These are phyloP conservation scores for Xylariales sp. DNA, from an alignment of 2,329 filamentous ascomycete species.

Conservation along the genomic window DNA sequence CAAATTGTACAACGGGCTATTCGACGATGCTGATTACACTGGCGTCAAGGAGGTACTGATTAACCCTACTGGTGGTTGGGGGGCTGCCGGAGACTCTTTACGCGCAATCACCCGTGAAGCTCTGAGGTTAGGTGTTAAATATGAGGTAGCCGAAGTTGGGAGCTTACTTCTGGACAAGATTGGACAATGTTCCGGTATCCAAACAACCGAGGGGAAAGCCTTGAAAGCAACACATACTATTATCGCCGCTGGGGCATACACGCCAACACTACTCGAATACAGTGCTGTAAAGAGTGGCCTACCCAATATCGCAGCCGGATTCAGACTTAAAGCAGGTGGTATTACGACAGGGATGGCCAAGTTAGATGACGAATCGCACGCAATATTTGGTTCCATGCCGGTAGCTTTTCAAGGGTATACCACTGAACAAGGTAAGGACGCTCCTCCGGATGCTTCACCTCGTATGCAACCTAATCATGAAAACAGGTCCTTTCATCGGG, in stretches of 20 bases:
- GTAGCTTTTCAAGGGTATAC: conserved; percentile 37
- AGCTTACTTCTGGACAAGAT: conserved; percentile 53
- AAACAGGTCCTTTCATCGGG: conserved; percentile 67
- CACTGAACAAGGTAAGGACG: conserved; percentile 25
- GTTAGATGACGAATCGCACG: conserved; percentile 31
- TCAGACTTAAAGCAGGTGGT: conserved; percentile 62
- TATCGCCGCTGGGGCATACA: conserved; percentile 62
- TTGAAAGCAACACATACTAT: conserved; percentile 59
- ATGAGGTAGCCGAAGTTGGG: conserved; percentile 60
- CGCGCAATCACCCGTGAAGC: conserved; percentile 59
- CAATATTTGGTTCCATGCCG: conserved; percentile 35
- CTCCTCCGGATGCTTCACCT: not conserved
- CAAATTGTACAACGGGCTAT: conserved; percentile 61
- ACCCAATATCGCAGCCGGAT: conserved; percentile 59
- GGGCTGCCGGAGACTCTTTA: conserved; percentile 64
- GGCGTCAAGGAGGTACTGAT: conserved; percentile 64
- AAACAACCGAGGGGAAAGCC: conserved; percentile 53
- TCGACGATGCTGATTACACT: conserved; percentile 64
- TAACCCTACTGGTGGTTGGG: conserved; percentile 67
- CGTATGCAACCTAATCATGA: conserved; percentile 1
- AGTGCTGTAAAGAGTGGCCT: conserved; percentile 56
- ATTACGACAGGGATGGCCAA: conserved; percentile 51
- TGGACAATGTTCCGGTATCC: conserved; percentile 55
- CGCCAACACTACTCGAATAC: conserved; percentile 59
- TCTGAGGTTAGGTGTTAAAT: conserved; percentile 63